Evolutionary conservation across 169 alveolate genomes (phyloP).

Genomic region (Babesia ovis): DNA sequence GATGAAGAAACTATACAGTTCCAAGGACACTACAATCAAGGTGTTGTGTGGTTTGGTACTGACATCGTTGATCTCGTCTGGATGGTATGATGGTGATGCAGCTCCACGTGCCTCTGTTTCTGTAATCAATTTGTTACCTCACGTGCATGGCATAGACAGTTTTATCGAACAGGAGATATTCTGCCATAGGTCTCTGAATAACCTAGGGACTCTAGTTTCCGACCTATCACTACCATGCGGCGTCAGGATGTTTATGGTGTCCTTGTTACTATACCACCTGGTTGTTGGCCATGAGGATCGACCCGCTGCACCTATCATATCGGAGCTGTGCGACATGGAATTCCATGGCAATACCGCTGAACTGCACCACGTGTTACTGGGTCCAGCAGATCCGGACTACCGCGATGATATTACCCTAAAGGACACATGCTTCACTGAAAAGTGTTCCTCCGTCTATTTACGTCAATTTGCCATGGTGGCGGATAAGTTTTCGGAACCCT

Average conservation of each 20-base stretch:
- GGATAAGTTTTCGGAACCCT: background rate
- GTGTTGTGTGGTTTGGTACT: constrained; percentile 35
- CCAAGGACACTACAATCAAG: constrained; percentile 19
- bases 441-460: constrained; percentile 4
- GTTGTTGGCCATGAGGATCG: background rate
- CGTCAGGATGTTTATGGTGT: constrained; percentile 16
- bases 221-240: constrained; percentile 2
- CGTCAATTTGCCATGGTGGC: background rate
- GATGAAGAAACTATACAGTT: constrained; percentile 24
- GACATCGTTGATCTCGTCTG: constrained; percentile 10
- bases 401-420: constrained; percentile 5
- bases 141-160: constrained; percentile 4
- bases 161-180: constrained; percentile 29
- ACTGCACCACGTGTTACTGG: constrained; percentile 8
- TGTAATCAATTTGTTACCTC: constrained; percentile 6
- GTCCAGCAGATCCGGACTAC: constrained; percentile 15
- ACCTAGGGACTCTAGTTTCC: background rate
- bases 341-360: background rate
- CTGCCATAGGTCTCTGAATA: background rate
- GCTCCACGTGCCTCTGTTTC: constrained; percentile 32
- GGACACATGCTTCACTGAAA: constrained; percentile 2
- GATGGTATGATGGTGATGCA: constrained; percentile 18
- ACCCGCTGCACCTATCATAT: background rate
- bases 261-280: constrained; percentile 16
- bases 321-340: constrained; percentile 8